phyloP scores from a whole-genome alignment of 176 grass and related monocot species.

The Triticum monococcum region DNA sequence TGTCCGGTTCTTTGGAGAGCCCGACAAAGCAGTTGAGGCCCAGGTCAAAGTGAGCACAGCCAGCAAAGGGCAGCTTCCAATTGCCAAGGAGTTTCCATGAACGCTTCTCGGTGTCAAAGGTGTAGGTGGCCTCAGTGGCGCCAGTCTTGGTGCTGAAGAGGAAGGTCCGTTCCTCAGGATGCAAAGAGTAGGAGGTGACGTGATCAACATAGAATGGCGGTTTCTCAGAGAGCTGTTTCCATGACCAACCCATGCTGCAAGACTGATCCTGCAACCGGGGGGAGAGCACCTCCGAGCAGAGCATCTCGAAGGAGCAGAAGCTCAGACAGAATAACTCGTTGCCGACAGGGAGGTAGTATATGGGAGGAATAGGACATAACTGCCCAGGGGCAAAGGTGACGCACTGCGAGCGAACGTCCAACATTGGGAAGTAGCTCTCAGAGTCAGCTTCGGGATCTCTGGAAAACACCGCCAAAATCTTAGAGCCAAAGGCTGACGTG shows the following conservation, averaged over 20 bases:
- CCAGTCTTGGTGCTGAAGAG: not conserved
- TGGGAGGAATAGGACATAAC: not conserved
- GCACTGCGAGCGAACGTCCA: too few relatives aligned
- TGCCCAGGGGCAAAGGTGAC: not conserved
- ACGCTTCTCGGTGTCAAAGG: not conserved
- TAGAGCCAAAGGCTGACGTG: too few relatives aligned
- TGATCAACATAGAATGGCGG: not conserved
- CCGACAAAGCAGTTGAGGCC: not conserved
- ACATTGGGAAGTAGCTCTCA: too few relatives aligned
- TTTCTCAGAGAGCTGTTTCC: not conserved
- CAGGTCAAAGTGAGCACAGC: not conserved
- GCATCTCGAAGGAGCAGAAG: not conserved
- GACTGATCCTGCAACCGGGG: not conserved
- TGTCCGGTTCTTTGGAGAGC: not conserved
- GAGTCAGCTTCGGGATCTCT: too few relatives aligned
- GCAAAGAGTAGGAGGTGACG: not conserved
- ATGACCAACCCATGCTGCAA: not conserved
- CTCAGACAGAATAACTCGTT: constrained; percentile 6
- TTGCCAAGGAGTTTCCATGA: not conserved
- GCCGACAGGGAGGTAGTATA: not conserved
- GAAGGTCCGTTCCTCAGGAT: not conserved
- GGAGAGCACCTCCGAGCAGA: not conserved
- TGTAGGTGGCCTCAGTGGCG: not conserved
- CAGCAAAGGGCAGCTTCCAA: not conserved
- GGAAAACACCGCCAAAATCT: too few relatives aligned